Evolutionary conservation across 495 filamentous ascomycete genomes (phyloP), one percentile per base, ranked within the genome.

Genomic region (Penicillium nucicola): DNA sequence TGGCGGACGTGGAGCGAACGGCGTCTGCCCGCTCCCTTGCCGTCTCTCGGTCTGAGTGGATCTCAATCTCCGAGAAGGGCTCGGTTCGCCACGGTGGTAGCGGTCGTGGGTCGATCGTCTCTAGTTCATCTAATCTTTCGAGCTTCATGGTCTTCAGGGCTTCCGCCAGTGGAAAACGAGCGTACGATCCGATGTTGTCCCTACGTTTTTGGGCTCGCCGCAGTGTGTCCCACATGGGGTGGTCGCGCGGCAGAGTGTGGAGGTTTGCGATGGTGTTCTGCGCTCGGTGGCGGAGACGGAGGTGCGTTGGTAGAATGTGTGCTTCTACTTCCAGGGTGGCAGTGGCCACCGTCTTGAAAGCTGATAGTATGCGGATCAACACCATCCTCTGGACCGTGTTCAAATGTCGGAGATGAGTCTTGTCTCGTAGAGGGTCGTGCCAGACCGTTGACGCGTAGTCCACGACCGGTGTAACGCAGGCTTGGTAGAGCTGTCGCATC

Each of bases 401-500:
- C 6, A 43, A 18, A 12, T 33, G 41, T 31, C 41, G 40, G 7
- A 42, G 4, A 11, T 40, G 19, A 23, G 9, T 4, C 5, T 40
- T 40, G 18, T 40, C 37, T 13, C 37, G 1, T 1, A 41, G 20
- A 14, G 38, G 38, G 20, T 41, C 22, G 7, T 41, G 38, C 38
- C 23, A 42, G 40, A 44, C 42, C 28, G 42, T 44, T 11, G 28
- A 44, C 5, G 25, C 25, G 36, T 39, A 19, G 36, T 39, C 18
- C 18, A 39, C 13, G 5, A 39, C 9, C 2, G 55, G 57, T n/a
- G 49, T 53, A 0, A 65, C 50, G 30, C 52, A 61, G 1, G 56
- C 56, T 40, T 65, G 32, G 48, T 65, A 62, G 17, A 60, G 28
- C 42, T 61, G 62, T 25, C 56, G 23, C 42, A 60, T 61, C 42